Base-by-base conservation (phyloP, 2,329 filamentous ascomycete genomes). In the Colletotrichum sp. region DNA sequence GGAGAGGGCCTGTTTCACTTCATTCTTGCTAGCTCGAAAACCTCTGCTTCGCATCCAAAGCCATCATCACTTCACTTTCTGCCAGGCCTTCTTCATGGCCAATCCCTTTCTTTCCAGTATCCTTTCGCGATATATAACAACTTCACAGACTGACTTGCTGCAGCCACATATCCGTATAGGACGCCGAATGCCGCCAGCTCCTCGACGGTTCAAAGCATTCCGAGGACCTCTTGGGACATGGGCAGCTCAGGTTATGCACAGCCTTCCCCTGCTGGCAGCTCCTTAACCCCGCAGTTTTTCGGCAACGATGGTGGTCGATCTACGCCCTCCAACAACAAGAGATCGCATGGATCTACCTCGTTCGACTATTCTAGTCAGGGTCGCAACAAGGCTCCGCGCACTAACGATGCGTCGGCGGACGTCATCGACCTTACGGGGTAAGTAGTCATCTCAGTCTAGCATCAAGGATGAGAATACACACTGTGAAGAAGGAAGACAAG, bases 371-470 rank as follows among this genome's bases (percentile, higher is more conserved):
- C 71, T 26, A 67, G 28, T 21, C 28, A 72, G 15, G 67, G 72
- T 21, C 65, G 75, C 12, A 66, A 30, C 65, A 75, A 77, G 64
- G 69, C 71, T 69, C 76, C 57, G 39, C 44, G 55, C 77, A 80
- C 21, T 18, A 57, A 24, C n/a, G 69, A 71, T 59, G 44, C 34
- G 24, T 44, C 70, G 30, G 9, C 64, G 59, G 81, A 83, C 24
- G 70, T 87, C 44, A 86, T 88, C 71, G 86, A 88, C 79, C 83
- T 88, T 79, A 88, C 86, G 77, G 85, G 85, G 83, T 86, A 83
- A 75, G 82, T 76, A 15, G 7, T 18, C 16, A 44, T 21, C n/a
- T 16, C 8, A 12, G 15, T 21, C 32, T 62, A 32, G 26, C 59
- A 32, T 32, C 32, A 62, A 39, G 62, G 32, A 39, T n/a, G 34